Evolutionary conservation across 306 rosid species (phyloP).

Genomic region (Prunus davidiana): DNA sequence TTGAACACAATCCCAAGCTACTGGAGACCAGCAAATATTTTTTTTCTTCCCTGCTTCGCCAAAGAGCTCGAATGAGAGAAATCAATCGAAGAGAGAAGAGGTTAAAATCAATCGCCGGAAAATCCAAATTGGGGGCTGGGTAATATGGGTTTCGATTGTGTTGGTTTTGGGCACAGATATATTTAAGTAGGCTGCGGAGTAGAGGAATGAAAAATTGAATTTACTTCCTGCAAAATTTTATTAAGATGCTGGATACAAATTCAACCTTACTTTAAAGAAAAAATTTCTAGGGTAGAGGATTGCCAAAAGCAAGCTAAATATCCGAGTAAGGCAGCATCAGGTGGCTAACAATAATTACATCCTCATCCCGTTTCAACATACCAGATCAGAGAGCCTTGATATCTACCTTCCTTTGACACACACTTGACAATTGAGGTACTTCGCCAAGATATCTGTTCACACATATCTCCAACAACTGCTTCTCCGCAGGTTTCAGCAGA

Average conservation of each 20-base stretch:
- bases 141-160: too few relatives aligned
- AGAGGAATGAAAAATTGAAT: background rate
- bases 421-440: constrained; percentile 7
- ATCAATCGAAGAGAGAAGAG: too few relatives aligned
- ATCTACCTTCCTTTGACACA: constrained; percentile 17
- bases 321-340: background rate
- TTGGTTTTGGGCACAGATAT: too few relatives aligned
- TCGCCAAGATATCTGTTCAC: constrained; percentile 5
- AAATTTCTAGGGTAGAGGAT: background rate
- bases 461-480: constrained; percentile 20
- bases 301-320: background rate
- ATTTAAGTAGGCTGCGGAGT: background rate
- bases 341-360: background rate
- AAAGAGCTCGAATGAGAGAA: too few relatives aligned
- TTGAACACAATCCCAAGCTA: too few relatives aligned
- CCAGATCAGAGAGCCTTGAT: background rate
- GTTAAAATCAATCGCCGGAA: too few relatives aligned
- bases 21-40: too few relatives aligned
- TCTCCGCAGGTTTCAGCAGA: background rate
- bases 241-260: background rate
- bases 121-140: too few relatives aligned
- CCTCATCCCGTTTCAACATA: background rate
- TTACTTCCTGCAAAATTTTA: background rate
- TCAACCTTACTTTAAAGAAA: background rate
- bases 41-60: too few relatives aligned